A percentile compares a stretch with the other conserved stretches of the same genome.
These are phyloP conservation scores for Endothia cerciana DNA, from an alignment of 2,329 filamentous ascomycete genomes.

Conservation along the genomic window DNA sequence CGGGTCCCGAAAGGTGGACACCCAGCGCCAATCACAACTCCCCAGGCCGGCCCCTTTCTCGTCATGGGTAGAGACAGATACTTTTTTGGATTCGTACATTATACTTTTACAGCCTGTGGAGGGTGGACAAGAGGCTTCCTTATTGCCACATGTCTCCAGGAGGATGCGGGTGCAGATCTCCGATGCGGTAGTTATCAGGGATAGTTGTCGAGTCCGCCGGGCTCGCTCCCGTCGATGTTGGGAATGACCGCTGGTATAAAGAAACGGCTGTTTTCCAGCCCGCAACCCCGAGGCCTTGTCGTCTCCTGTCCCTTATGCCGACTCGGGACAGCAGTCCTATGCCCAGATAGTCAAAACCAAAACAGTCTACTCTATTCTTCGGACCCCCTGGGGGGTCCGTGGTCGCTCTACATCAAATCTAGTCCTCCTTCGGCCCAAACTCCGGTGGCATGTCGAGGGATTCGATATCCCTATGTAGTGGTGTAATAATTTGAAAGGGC, in stretches of 20 bases:
- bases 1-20: slow-evolving; percentile 27
- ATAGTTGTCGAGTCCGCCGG: neutral
- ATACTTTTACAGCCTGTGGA: slow-evolving; percentile 5
- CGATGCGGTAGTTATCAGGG: neutral
- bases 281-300: slow-evolving; percentile 15
- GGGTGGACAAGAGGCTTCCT: neutral
- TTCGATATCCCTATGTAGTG: slow-evolving; percentile 23
- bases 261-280: slow-evolving; percentile 14
- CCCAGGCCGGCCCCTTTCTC: too few relatives aligned
- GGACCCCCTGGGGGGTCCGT: neutral
- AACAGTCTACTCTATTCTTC: neutral
- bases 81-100: slow-evolving; percentile 1
- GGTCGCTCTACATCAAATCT: slow-evolving; percentile 1
- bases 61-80: neutral
- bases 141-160: neutral
- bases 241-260: neutral
- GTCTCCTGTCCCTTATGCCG: neutral
- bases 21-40: slow-evolving; percentile 9
- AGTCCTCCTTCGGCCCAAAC: slow-evolving; percentile 6
- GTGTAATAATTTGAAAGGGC: slow-evolving; percentile 19
- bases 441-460: slow-evolving; percentile 6
- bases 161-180: neutral
- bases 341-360: neutral
- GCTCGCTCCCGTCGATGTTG: slow-evolving; percentile 15
- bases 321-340: neutral